These are phyloP conservation scores for Oryza nivara DNA, from an alignment of 176 grass and related monocot species.

Conservation along the genomic window DNA sequence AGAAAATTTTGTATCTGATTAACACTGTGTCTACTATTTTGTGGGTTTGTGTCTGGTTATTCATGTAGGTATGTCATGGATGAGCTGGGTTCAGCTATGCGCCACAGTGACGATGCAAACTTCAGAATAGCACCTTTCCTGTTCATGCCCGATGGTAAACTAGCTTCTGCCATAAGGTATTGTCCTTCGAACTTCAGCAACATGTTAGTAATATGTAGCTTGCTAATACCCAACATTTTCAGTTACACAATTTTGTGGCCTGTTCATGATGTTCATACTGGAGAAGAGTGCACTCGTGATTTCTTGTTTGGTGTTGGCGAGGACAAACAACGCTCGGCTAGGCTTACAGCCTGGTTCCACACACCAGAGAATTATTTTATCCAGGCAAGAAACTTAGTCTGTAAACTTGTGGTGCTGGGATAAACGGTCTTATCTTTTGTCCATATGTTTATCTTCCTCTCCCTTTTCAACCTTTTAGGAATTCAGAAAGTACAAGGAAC, in stretches of 20 bases:
- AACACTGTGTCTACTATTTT: neutral
- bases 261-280: constrained; percentile 61
- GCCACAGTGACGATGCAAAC: constrained; percentile 85
- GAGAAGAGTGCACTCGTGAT: constrained; percentile 91
- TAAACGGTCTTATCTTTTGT: constrained; percentile 2
- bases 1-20: constrained; percentile 2
- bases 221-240: constrained; percentile 55
- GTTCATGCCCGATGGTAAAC: constrained; percentile 86
- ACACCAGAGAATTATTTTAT: constrained; percentile 96
- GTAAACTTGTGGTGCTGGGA: neutral
- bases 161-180: constrained; percentile 86
- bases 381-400: constrained; percentile 43
- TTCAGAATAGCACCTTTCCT: constrained; percentile 91
- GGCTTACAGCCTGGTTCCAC: constrained; percentile 97
- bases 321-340: constrained; percentile 87
- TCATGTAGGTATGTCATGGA: constrained; percentile 96
- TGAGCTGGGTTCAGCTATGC: constrained; percentile 90
- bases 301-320: constrained; percentile 86
- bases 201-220: constrained; percentile 4
- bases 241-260: constrained; percentile 96
- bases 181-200: constrained; percentile 22
- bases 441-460: constrained; percentile 29
- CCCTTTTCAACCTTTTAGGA: constrained; percentile 48
- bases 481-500: constrained; percentile 70
- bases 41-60: constrained; percentile 23